A percentile compares a stretch with the other conserved stretches of the same genome.
Evolutionary conservation across 352 stramenopile genomes (phyloP).

Genomic region (Pilasporangium apinafurcum): DNA sequence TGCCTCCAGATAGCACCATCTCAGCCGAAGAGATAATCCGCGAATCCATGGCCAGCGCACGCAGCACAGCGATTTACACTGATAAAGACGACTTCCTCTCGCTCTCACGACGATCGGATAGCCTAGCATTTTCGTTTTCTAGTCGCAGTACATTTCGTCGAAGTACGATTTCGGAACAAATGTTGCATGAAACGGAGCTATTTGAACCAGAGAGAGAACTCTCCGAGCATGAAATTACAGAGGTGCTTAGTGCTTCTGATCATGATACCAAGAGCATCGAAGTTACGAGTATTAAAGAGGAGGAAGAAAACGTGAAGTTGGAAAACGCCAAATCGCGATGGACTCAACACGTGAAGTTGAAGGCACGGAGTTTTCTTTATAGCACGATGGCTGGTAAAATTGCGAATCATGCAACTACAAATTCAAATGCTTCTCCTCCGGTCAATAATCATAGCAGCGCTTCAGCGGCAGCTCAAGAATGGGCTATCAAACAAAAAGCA

Average conservation of each 20-base stretch:
- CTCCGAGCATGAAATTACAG: conserved; percentile 61
- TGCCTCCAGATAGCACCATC: conserved; percentile 78
- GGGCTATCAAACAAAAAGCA: conserved; percentile 70
- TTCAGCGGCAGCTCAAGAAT: conserved; percentile 49
- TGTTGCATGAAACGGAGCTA: conserved; percentile 77
- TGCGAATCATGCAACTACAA: not conserved
- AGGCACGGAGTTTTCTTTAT: conserved; percentile 72
- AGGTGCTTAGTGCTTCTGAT: conserved; percentile 61
- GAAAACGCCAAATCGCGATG: conserved; percentile 79
- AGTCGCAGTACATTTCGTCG: conserved; percentile 73
- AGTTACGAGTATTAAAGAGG: conserved; percentile 82
- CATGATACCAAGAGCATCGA: conserved; percentile 61
- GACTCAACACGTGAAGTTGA: conserved; percentile 83
- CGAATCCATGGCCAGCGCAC: conserved; percentile 74
- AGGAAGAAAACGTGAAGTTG: conserved; percentile 77
- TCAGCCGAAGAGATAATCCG: conserved; percentile 84
- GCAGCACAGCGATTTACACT: conserved; percentile 63
- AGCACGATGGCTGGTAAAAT: conserved; percentile 35
- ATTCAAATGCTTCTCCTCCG: conserved; percentile 7
- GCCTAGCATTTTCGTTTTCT: conserved; percentile 59
- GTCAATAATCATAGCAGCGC: too few species aligned
- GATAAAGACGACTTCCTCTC: conserved; percentile 67
- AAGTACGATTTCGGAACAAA: conserved; percentile 79
- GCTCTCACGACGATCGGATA: conserved; percentile 36
- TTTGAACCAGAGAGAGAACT: conserved; percentile 80